Conservation (phyloP, 2,329 filamentous ascomycete genomes). For the Arthrobotrys pseudoclavata region DNA sequence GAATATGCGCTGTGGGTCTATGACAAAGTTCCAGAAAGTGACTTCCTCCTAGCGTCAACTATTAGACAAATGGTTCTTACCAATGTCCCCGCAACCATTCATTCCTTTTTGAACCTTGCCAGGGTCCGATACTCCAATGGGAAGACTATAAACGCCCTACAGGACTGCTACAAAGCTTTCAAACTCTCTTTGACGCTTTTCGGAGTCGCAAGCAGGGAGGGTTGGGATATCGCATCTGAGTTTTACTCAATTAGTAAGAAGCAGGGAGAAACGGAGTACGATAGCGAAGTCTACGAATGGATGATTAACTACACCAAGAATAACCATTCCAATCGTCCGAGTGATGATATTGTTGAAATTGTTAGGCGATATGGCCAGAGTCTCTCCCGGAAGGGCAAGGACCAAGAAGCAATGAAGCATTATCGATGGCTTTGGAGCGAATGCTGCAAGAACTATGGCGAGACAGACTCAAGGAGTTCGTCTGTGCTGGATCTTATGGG, state of each 20-base stretch:
- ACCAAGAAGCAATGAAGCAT: conserved; percentile 43
- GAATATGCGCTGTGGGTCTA: conserved; percentile 43
- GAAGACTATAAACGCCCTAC: conserved; percentile 16
- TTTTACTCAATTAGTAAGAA: conserved; percentile 27
- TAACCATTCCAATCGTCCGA: neutral
- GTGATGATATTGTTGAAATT: conserved; percentile 34
- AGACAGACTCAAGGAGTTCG: conserved; percentile 32
- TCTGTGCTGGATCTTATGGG: conserved; percentile 45
- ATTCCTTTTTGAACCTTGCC: conserved; percentile 45
- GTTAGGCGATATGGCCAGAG: conserved; percentile 22
- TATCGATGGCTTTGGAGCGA: conserved; percentile 44
- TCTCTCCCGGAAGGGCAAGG: conserved; percentile 25
- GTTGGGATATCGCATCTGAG: conserved; percentile 26
- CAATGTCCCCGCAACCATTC: conserved; percentile 42
- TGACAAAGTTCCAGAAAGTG: conserved; percentile 33
- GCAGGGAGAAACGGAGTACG: conserved; percentile 36
- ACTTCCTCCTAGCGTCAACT: conserved; percentile 33
- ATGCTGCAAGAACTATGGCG: conserved; percentile 34
- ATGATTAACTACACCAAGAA: conserved; percentile 32
- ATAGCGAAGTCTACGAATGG: conserved; percentile 45
- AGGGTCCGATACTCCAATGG: conserved; percentile 17
- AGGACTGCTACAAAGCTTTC: conserved; percentile 43
- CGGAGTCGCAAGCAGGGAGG: conserved; percentile 26
- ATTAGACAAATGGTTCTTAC: conserved; percentile 49
- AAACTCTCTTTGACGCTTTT: conserved; percentile 44